Percentiles rank a stretch among this genome's conserved stretches.
These are phyloP conservation scores for Pseudopithomyces chartarum DNA, from an alignment of 2,329 filamentous ascomycete genomes.

Conservation along the genomic window DNA sequence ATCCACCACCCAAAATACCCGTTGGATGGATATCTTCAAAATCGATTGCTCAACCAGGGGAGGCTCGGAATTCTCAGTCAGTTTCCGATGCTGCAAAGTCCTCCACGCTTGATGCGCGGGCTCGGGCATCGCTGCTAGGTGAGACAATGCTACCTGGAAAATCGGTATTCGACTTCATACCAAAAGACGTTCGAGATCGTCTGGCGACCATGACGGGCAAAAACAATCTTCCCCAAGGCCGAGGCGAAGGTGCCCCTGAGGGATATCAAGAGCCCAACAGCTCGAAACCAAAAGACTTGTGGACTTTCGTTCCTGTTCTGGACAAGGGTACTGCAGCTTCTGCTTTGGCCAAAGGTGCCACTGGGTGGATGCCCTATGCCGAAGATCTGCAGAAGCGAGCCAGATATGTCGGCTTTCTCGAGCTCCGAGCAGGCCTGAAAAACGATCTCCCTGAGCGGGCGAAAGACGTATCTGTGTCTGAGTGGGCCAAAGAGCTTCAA, in stretches of 20 bases:
- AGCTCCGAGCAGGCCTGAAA: conserved; percentile 68
- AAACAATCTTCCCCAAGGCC: conserved; percentile 74
- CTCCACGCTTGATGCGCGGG: conserved; percentile 74
- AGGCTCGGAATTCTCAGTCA: conserved; percentile 58
- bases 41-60: conserved; percentile 25
- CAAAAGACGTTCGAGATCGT: conserved; percentile 74
- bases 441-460: conserved; percentile 63
- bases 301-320: conserved; percentile 52
- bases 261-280: conserved; percentile 68
- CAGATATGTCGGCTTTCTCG: conserved; percentile 83
- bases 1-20: conserved; percentile 71
- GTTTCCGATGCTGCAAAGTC: conserved; percentile 77
- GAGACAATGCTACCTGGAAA: conserved; percentile 84
- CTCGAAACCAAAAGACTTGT: conserved; percentile 60
- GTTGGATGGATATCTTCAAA: conserved; percentile 72
- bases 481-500: conserved; percentile 78
- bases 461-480: conserved; percentile 62
- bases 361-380: conserved; percentile 79
- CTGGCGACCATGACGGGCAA: conserved; percentile 78
- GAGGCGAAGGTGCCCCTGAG: conserved; percentile 72
- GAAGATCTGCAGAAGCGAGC: conserved; percentile 78
- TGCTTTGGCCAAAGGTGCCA: conserved; percentile 55
- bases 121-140: conserved; percentile 79
- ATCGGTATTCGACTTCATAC: conserved; percentile 93
- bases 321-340: conserved; percentile 50